Conservation (phyloP, 352 stramenopile genomes). For the Pythium dissimile region DNA sequence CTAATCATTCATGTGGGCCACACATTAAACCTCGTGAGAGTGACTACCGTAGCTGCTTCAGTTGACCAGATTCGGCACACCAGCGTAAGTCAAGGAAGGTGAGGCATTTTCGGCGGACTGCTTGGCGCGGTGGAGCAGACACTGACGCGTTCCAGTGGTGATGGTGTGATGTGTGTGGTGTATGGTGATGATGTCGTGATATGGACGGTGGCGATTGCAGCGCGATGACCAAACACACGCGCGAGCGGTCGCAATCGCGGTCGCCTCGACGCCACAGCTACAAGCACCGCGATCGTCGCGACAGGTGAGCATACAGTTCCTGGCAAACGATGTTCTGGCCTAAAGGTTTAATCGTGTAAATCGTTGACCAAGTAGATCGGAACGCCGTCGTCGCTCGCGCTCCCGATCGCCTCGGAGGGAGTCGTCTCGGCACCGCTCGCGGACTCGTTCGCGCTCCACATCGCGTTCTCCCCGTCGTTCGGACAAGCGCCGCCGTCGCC, state of each 20-base stretch:
- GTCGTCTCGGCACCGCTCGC: not conserved
- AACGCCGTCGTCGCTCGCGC: not conserved
- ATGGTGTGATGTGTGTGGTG: not conserved
- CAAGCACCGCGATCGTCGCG: not conserved
- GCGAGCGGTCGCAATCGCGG: slow-evolving; percentile 6
- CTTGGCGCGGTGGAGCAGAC: too few relatives aligned
- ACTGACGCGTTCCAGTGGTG: slow-evolving; percentile 11
- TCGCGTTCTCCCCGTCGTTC: slow-evolving; percentile 7
- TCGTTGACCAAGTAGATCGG: too few relatives aligned
- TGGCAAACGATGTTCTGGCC: too few relatives aligned
- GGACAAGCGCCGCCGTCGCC: not conserved
- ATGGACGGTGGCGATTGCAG: not conserved
- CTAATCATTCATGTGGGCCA: not conserved
- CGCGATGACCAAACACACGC: slow-evolving; percentile 4
- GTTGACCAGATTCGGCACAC: not conserved
- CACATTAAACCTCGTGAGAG: not conserved
- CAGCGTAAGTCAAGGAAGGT: not conserved
- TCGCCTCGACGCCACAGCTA: not conserved
- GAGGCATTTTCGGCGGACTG: too few relatives aligned
- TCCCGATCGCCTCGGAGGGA: slow-evolving; percentile 7
- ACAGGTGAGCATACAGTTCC: not conserved
- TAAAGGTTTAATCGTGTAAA: too few relatives aligned
- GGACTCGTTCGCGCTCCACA: not conserved
- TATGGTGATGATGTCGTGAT: not conserved
- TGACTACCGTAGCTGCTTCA: not conserved